Evolutionary conservation across 75 land plant species (phyloP), one percentile per base, ranked within the genome.

Genomic region (Selaginella moellendorffii): DNA sequence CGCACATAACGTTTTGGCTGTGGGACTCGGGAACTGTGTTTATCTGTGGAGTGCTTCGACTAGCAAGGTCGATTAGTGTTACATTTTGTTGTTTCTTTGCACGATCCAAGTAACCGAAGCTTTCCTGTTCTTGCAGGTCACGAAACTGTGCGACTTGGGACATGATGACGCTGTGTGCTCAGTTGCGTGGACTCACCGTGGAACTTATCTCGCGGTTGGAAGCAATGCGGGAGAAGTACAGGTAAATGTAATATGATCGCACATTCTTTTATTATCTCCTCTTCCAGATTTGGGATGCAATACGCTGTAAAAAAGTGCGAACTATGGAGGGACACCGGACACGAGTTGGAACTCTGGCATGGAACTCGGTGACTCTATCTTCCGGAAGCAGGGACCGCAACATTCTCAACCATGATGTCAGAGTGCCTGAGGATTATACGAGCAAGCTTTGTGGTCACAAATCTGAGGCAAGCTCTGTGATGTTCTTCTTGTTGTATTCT

Each of bases 1-100:
- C 8, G 19, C 59, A 21, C 59, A 56, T 19, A 56, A 56, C n/a
- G 59, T 56, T 2, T 19, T 56, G n/a, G 59, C 59, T 21, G 59
- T 56, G 8, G 59, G 59, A 2, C 70, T 95, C 65, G 97, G 99
- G 22, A 86, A 90, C 46, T 95, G 88, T 78, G 99, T 95, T 24
- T 95, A 95, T 68, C 78, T 95, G 5, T 95, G 99, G 99, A 90
- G 79, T 56, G 99, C 99, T 54, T 83, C 84, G 31, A 86, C 80
- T 24, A 86, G 99, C 77, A 95, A 86, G 78, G 95, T 83, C 31
- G 27, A 36, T 36, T 36, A 36, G 46, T 5, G 10, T 36, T 36
- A 5, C 10, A 36, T n/a, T n/a, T n/a, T n/a, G n/a, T n/a, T n/a
- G n/a, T n/a, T n/a, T n/a, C n/a, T n/a, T n/a, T n/a, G n/a, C n/a